A percentile compares a stretch with the other conserved stretches of the same genome.
These are phyloP conservation scores for Rosellinia necatrix DNA, from an alignment of 2,329 filamentous ascomycete species.

Conservation along the genomic window DNA sequence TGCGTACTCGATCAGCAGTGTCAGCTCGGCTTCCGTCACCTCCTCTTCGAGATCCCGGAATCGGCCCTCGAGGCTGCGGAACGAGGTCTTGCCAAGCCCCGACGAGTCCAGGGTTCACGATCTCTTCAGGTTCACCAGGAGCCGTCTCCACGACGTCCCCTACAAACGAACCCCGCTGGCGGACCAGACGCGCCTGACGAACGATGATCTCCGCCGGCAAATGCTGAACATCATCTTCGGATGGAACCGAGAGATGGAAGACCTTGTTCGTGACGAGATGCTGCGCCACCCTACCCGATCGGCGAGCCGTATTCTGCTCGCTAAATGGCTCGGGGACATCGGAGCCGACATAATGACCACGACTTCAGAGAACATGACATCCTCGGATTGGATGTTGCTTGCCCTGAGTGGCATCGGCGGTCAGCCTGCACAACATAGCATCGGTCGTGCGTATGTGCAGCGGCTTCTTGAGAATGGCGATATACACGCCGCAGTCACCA, in stretches of 20 bases:
- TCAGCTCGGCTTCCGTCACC: conserved; percentile 55
- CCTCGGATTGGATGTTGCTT: conserved; percentile 95
- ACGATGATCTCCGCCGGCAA: conserved; percentile 81
- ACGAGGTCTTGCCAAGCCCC: conserved; percentile 80
- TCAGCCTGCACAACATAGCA: conserved; percentile 79
- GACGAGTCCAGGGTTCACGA: conserved; percentile 74
- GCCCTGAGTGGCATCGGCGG: conserved; percentile 87
- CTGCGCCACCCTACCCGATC: conserved; percentile 73
- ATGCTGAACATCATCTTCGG: conserved; percentile 96
- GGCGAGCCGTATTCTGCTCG: conserved; percentile 77
- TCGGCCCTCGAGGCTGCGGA: conserved; percentile 71
- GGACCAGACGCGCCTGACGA: conserved; percentile 66
- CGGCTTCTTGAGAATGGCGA: conserved; percentile 88
- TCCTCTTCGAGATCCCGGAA: conserved; percentile 52
- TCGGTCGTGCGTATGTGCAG: conserved; percentile 89
- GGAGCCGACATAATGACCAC: conserved; percentile 80
- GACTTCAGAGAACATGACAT: conserved; percentile 84
- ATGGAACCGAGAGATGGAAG: conserved; percentile 84
- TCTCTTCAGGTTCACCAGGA: conserved; percentile 83
- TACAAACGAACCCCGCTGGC: conserved; percentile 70
- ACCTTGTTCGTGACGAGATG: conserved; percentile 84
- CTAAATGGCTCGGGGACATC: conserved; percentile 91
- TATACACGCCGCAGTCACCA: conserved; percentile 87
- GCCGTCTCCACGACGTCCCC: conserved; percentile 79
- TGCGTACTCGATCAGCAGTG: conserved; percentile 59